phyloP scores from a whole-genome alignment of 371 early-diverging fungal species.

The Haplosporangium sp. region DNA sequence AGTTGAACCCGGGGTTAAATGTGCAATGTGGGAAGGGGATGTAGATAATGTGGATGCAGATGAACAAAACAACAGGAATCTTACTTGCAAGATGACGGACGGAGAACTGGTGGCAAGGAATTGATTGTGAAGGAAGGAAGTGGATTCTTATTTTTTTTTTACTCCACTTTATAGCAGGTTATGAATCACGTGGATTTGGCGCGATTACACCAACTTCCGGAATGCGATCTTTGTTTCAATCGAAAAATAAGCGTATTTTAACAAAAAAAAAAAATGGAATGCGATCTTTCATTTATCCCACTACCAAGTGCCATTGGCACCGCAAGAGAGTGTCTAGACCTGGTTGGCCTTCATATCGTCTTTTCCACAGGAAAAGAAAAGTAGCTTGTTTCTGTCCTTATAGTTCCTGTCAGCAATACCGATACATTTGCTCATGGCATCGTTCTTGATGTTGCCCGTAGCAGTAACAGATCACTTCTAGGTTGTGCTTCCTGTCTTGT shows the following conservation, averaged over 20 bases:
- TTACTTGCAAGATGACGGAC: not conserved
- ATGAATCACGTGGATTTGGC: not conserved
- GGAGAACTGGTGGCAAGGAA: not conserved
- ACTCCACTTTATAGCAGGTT: not conserved
- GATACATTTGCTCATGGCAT: constrained; percentile 30
- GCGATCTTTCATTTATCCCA: not conserved
- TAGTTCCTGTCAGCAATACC: constrained; percentile 22
- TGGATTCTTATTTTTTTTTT: not conserved
- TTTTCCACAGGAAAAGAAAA: constrained; percentile 31
- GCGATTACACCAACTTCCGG: too few species aligned
- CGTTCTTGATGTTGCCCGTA: constrained; percentile 42
- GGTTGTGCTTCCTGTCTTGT: constrained; percentile 19
- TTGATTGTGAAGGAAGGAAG: not conserved
- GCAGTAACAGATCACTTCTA: constrained; percentile 45
- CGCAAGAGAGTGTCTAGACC: constrained; percentile 43
- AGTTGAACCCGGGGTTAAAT: constrained; percentile 17
- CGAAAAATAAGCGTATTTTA: too few species aligned
- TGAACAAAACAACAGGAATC: not conserved
- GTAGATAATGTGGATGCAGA: too few species aligned
- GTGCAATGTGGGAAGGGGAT: too few species aligned
- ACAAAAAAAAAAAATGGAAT: too few species aligned
- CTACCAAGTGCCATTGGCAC: constrained; percentile 47
- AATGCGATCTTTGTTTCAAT: too few species aligned
- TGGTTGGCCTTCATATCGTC: constrained; percentile 40
- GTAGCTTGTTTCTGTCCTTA: constrained; percentile 25